Evolutionary conservation across 495 filamentous ascomycete species (phyloP).

Genomic region (Talaromyces ruber): DNA sequence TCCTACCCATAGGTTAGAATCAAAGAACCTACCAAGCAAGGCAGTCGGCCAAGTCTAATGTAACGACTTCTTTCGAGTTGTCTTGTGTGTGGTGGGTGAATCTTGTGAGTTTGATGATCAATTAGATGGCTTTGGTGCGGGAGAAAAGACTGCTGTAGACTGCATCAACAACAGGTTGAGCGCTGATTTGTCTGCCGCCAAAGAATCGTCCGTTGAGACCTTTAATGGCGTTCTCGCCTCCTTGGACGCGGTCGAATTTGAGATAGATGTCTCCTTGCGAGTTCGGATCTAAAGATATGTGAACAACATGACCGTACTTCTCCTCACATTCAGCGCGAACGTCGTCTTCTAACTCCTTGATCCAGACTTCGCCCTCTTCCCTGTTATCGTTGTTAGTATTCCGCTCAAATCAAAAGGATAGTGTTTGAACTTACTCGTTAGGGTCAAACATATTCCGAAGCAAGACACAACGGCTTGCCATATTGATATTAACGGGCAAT

Average conservation of each 20-base stretch:
- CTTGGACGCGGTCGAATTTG: slow-evolving; percentile 91
- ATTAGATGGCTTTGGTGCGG: slow-evolving; percentile 61
- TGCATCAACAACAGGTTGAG: slow-evolving; percentile 91
- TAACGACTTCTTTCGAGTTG: neutral
- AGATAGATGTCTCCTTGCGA: slow-evolving; percentile 94
- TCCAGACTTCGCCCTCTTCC: slow-evolving; percentile 80
- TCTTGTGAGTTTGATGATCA: neutral
- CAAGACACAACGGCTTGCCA: slow-evolving; percentile 90
- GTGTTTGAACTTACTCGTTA: slow-evolving; percentile 59
- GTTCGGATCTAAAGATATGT: slow-evolving; percentile 92
- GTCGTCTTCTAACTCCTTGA: slow-evolving; percentile 91
- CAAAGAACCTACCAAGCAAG: slow-evolving; percentile 6
- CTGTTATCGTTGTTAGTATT: slow-evolving; percentile 47
- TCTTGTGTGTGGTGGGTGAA: neutral
- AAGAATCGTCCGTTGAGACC: slow-evolving; percentile 96
- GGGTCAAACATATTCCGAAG: slow-evolving; percentile 95
- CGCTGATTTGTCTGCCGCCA: slow-evolving; percentile 79
- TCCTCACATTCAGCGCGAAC: slow-evolving; percentile 87
- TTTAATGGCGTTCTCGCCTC: slow-evolving; percentile 94
- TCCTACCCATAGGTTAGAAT: slow-evolving; percentile 7
- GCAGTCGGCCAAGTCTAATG: neutral
- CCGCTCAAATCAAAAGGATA: neutral
- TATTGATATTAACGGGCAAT: slow-evolving; percentile 76
- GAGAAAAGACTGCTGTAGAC: slow-evolving; percentile 97
- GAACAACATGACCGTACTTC: slow-evolving; percentile 96